Percentiles rank a stretch among this genome's conserved stretches.
Evolutionary conservation across 1,284 basidiomycete species (phyloP).

Genomic region (Somion occarium): DNA sequence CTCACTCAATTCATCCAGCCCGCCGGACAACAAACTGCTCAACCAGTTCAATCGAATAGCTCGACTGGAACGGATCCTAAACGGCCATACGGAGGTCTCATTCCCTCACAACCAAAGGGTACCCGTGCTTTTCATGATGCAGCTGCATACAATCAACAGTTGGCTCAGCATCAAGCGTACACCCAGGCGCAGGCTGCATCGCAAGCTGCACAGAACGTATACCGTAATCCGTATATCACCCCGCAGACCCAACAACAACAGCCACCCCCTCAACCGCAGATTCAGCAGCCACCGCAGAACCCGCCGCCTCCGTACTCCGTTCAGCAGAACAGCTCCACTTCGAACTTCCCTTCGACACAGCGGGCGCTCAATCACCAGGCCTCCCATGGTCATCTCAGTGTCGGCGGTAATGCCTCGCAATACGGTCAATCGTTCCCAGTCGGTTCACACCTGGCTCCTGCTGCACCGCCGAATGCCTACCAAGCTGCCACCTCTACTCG

Average conservation of each 20-base stretch:
- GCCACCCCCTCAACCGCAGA: constrained; percentile 12
- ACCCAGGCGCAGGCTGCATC: constrained; percentile 73
- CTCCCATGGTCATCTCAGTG: constrained; percentile 44
- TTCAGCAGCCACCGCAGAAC: constrained; percentile 5
- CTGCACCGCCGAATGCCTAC: constrained; percentile 62
- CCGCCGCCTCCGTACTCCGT: constrained; percentile 1
- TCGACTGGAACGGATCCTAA: constrained; percentile 55
- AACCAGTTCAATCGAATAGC: constrained; percentile 33
- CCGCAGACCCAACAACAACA: constrained; percentile 33
- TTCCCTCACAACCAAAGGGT: constrained; percentile 75
- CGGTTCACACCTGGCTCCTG: constrained; percentile 41
- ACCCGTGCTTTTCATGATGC: constrained; percentile 89
- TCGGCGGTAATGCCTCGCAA: constrained; percentile 35
- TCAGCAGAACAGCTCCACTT: constrained; percentile 23
- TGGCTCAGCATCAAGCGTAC: constrained; percentile 91
- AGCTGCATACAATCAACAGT: constrained; percentile 90
- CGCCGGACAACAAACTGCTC: constrained; percentile 30
- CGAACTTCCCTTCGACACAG: constrained; percentile 20
- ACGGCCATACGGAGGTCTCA: constrained; percentile 92
- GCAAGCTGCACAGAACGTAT: constrained; percentile 61
- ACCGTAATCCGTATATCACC: constrained; percentile 71
- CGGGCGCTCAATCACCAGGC: constrained; percentile 39
- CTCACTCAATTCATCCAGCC: constrained; percentile 11
- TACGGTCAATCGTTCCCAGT: constrained; percentile 32
- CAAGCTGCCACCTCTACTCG: constrained; percentile 55